Evolutionary conservation across 73 alveolate species (phyloP).

Genomic region (Stentor roeselii): DNA sequence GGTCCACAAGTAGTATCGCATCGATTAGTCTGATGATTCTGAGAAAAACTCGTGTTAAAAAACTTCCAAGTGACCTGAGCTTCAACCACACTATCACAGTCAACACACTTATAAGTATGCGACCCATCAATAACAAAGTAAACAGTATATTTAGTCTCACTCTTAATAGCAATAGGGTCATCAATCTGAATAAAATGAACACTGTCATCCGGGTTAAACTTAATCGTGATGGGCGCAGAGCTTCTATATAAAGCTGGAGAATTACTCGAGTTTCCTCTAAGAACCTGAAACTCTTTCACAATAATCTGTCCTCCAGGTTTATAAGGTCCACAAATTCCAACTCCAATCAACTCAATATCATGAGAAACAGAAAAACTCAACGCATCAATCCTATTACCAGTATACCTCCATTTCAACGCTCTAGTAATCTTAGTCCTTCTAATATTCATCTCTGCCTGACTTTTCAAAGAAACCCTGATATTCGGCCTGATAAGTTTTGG

Average conservation of each 20-base stretch:
- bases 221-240: slow-evolving; percentile 8
- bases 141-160: slow-evolving; percentile 12
- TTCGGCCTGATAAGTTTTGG: not conserved
- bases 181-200: not conserved
- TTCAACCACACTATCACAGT: not conserved
- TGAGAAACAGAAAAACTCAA: not conserved
- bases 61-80: slow-evolving; percentile 18
- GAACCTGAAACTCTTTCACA: slow-evolving; percentile 20
- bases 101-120: slow-evolving; percentile 26
- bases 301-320: not conserved
- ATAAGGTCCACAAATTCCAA: slow-evolving; percentile 1
- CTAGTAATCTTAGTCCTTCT: slow-evolving; percentile 6
- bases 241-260: not conserved
- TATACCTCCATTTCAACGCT: slow-evolving; percentile 22
- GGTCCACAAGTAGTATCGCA: slow-evolving; percentile 25
- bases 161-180: not conserved
- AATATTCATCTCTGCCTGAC: not conserved
- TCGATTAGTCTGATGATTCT: slow-evolving; percentile 27
- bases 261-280: not conserved
- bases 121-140: slow-evolving; percentile 7
- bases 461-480: not conserved
- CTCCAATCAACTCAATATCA: not conserved
- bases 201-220: not conserved
- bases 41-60: not conserved
- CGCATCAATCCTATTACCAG: slow-evolving; percentile 13